These are phyloP conservation scores for Pelargonium myrrhifolium DNA, from an alignment of 441 rosid species.

Conservation along the genomic window DNA sequence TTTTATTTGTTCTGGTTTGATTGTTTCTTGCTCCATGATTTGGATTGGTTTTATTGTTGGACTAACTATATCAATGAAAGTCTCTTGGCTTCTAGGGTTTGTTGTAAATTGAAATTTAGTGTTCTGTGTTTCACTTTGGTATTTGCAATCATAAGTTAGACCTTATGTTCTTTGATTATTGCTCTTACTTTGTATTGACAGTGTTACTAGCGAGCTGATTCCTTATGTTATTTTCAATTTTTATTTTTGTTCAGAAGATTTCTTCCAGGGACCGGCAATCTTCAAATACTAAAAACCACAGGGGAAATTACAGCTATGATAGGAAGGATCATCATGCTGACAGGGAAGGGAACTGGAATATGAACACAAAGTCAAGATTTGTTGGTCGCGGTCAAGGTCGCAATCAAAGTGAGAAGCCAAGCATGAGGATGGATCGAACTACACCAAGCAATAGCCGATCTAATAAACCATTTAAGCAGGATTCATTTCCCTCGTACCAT, in stretches of 20 bases:
- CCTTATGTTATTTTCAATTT: not conserved
- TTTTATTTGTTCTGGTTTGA: not conserved
- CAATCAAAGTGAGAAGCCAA: constrained; percentile 14
- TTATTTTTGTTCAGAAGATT: constrained; percentile 5
- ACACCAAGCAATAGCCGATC: constrained; percentile 9
- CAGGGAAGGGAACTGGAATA: constrained; percentile 15
- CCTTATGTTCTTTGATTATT: not conserved
- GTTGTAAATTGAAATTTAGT: no score
- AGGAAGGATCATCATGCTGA: constrained; percentile 11
- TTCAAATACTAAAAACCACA: constrained; percentile 7
- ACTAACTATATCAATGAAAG: not conserved
- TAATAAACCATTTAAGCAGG: constrained; percentile 5
- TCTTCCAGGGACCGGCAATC: constrained; percentile 7
- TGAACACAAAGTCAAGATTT: constrained; percentile 14
- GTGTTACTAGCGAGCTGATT: not conserved
- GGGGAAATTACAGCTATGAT: constrained; percentile 12
- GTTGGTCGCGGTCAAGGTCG: constrained; percentile 9
- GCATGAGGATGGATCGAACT: constrained; percentile 8
- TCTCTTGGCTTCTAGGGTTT: no score
- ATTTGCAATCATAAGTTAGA: not conserved
- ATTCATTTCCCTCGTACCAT: constrained; percentile 9
- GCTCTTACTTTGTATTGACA: not conserved
- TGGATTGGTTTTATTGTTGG: not conserved
- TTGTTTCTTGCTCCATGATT: not conserved
- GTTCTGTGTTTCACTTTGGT: not conserved